A percentile compares a stretch with the other conserved stretches of the same genome.
Evolutionary conservation across 1,139 yeast genomes (phyloP).

Genomic region (Taphrina betulina): DNA sequence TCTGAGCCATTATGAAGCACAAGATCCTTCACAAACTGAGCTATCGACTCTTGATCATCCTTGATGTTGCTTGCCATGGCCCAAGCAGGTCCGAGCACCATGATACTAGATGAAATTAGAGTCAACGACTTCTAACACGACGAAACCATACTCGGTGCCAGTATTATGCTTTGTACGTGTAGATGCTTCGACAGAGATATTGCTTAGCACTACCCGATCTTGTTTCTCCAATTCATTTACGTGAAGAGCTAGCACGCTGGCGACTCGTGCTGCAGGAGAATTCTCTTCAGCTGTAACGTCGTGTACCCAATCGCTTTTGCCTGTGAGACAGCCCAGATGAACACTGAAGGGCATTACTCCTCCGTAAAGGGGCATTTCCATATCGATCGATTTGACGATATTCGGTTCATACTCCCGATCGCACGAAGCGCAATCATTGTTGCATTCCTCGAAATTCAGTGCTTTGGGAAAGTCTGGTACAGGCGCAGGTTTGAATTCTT

Average conservation of each 20-base stretch:
- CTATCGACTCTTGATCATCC: not conserved
- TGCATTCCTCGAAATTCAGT: conserved; percentile 1
- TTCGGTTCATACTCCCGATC: conserved; percentile 9
- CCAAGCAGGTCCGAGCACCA: conserved; percentile 9
- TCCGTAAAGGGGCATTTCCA: conserved; percentile 12
- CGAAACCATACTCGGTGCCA: conserved; percentile 22
- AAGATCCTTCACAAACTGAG: not conserved
- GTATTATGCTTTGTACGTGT: not conserved
- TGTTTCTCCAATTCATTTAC: not conserved
- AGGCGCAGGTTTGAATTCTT: conserved; percentile 17
- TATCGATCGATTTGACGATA: conserved; percentile 17
- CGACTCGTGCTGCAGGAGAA: conserved; percentile 8
- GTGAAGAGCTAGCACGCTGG: not conserved
- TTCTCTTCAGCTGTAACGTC: conserved; percentile 16
- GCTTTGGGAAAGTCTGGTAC: conserved; percentile 30
- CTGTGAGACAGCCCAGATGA: conserved; percentile 20
- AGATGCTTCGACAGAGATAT: conserved; percentile 2
- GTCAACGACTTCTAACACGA: no score
- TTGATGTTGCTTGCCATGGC: conserved; percentile 9
- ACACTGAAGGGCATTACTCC: conserved; percentile 24
- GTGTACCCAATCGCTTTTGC: conserved; percentile 22
- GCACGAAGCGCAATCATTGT: conserved; percentile 15
- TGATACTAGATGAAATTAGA: no score
- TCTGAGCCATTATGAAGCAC: not conserved
- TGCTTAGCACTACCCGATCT: conserved; percentile 20